These are phyloP conservation scores for Metschnikowia baotianmanensis DNA, from an alignment of 805 yeast genomes.

Conservation along the genomic window DNA sequence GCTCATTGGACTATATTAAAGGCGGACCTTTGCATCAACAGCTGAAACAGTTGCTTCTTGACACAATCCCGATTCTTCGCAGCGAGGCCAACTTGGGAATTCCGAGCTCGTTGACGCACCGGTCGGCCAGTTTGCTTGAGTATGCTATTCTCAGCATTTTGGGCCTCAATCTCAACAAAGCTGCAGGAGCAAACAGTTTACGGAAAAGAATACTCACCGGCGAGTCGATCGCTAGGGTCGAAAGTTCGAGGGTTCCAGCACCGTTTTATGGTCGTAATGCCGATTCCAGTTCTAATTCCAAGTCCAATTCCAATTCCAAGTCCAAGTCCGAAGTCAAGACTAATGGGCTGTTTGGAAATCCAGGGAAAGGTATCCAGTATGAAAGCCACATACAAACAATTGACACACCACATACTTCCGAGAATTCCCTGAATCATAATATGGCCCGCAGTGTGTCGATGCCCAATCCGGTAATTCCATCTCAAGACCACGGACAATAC, in stretches of 20 bases:
- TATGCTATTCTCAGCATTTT: conserved; percentile 59
- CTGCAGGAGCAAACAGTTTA: conserved; percentile 2
- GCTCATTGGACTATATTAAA: conserved; percentile 77
- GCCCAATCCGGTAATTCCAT: too few relatives aligned
- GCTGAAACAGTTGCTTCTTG: conserved; percentile 54
- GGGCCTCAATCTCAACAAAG: conserved; percentile 43
- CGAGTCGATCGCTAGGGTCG: conserved; percentile 10
- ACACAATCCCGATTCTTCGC: conserved; percentile 49
- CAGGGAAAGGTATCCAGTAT: too few relatives aligned
- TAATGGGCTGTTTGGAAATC: too few relatives aligned
- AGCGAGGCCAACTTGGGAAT: conserved; percentile 50
- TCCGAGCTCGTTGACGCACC: conserved; percentile 52
- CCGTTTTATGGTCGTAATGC: background rate
- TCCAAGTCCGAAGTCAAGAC: too few relatives aligned
- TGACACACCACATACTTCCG: too few relatives aligned
- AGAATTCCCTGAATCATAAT: too few relatives aligned
- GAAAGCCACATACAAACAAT: too few relatives aligned
- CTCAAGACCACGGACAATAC: background rate
- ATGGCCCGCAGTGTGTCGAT: too few relatives aligned
- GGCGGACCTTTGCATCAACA: conserved; percentile 80
- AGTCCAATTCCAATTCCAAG: too few relatives aligned
- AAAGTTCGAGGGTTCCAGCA: background rate
- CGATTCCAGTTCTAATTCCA: too few relatives aligned
- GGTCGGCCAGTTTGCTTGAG: conserved; percentile 56
- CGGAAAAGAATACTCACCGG: conserved; percentile 10